Percentiles rank a stretch among this genome's conserved stretches.
Evolutionary conservation across 108 stramenopile species (phyloP).

Genomic region (Cafeteria roenbergensis): DNA sequence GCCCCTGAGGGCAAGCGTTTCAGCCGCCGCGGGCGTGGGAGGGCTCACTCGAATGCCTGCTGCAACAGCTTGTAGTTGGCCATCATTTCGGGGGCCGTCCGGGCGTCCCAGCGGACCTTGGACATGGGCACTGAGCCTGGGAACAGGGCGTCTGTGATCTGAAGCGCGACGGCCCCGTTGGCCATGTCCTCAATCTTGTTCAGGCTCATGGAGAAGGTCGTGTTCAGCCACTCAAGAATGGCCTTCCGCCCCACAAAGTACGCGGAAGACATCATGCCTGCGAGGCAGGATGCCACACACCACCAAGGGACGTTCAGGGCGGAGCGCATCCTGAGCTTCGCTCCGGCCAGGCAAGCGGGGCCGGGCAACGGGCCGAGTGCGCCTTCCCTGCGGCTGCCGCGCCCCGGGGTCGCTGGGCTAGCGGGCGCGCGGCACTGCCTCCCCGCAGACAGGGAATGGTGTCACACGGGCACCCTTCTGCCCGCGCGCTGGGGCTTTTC

Average conservation of each 20-base stretch:
- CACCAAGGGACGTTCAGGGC: no score
- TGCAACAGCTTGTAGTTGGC: slow-evolving; percentile 95
- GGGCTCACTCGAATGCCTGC: slow-evolving; percentile 54
- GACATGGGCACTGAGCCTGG: slow-evolving; percentile 59
- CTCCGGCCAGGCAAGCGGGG: no score
- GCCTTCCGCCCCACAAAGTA: slow-evolving; percentile 89
- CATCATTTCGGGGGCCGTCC: slow-evolving; percentile 66
- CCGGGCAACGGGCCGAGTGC: no score
- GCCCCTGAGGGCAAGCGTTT: no score
- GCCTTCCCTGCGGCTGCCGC: no score
- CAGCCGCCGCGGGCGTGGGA: no score
- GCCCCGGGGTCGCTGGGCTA: no score
- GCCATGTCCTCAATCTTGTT: slow-evolving; percentile 94
- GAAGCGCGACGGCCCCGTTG: slow-evolving; percentile 78
- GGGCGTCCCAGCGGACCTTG: slow-evolving; percentile 83
- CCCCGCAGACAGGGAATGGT: no score
- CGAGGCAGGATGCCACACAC: not conserved
- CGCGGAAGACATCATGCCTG: slow-evolving; percentile 91
- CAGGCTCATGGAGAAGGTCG: slow-evolving; percentile 64
- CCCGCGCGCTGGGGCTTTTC: no score
- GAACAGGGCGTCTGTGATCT: slow-evolving; percentile 77
- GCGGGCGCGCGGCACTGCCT: no score
- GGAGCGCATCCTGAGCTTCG: no score
- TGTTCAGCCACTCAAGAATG: slow-evolving; percentile 86
- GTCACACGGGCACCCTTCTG: no score